Percentiles rank a stretch among this genome's conserved stretches.
Conservation (phyloP, 805 yeast genomes). For the Wickerhamiella bombiphila region DNA sequence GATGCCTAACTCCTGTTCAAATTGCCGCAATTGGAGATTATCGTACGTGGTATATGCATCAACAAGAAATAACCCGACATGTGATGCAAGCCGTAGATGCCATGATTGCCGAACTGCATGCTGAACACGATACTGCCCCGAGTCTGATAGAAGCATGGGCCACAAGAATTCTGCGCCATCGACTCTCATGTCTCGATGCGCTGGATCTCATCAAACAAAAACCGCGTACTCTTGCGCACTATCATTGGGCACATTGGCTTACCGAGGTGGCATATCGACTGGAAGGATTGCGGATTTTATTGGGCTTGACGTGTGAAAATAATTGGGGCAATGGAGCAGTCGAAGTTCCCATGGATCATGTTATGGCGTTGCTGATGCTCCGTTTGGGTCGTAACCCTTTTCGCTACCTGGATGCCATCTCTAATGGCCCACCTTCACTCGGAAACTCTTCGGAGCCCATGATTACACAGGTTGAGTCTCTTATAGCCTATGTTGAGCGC, state of each 20-base stretch:
- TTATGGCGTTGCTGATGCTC: conserved; percentile 10
- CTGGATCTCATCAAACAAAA: conserved; percentile 3
- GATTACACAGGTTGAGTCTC: not conserved
- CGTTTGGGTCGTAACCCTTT: conserved; percentile 9
- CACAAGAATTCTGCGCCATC: conserved; percentile 8
- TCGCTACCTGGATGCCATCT: not conserved
- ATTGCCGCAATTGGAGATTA: conserved; percentile 8
- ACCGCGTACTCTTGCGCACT: conserved; percentile 13
- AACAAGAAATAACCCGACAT: conserved; percentile 5
- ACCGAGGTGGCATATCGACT: conserved; percentile 7
- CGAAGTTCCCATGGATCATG: conserved; percentile 12
- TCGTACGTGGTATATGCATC: conserved; percentile 12
- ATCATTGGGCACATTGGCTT: conserved; percentile 15
- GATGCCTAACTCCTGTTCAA: conserved; percentile 9
- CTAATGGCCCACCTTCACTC: not conserved
- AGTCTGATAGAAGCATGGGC: conserved; percentile 7
- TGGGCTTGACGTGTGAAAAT: conserved; percentile 10
- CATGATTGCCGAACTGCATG: conserved; percentile 14
- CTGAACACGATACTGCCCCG: conserved; percentile 13
- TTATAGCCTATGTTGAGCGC: not conserved
- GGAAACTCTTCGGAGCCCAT: not conserved
- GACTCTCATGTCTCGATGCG: conserved; percentile 8
- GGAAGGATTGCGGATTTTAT: conserved; percentile 14
- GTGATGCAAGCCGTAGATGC: conserved; percentile 10
- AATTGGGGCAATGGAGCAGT: conserved; percentile 13